phyloP scores from a whole-genome alignment of 805 yeast genomes.

The Scheffersomyces coipomensis region DNA sequence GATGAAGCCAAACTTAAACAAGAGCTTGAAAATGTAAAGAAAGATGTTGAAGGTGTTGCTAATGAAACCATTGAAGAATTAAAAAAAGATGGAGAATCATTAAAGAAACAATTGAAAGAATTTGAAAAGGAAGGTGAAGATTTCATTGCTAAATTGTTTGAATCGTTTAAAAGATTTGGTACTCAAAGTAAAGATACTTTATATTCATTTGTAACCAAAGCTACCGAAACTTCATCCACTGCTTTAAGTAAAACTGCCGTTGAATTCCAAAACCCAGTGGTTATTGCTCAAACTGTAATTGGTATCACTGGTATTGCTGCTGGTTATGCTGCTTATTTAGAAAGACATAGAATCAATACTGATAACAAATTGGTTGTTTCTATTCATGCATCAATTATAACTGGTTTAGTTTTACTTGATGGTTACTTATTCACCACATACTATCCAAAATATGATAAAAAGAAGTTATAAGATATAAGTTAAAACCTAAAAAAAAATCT shows the following conservation, averaged over 20 bases:
- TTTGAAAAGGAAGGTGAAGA: slow-evolving; percentile 21
- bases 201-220: slow-evolving; percentile 12
- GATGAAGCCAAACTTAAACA: too few species aligned
- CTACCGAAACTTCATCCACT: slow-evolving; percentile 10
- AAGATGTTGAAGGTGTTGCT: slow-evolving; percentile 15
- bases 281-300: slow-evolving; percentile 50
- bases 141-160: slow-evolving; percentile 19
- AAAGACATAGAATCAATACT: slow-evolving; percentile 47
- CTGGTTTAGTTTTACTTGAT: slow-evolving; percentile 56
- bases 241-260: slow-evolving; percentile 15
- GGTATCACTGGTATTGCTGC: slow-evolving; percentile 48
- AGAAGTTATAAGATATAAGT: too few species aligned
- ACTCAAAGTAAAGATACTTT: slow-evolving; percentile 8
- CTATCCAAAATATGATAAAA: slow-evolving; percentile 54
- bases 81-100: slow-evolving; percentile 5
- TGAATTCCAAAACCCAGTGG: slow-evolving; percentile 64
- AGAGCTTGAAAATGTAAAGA: slow-evolving; percentile 8
- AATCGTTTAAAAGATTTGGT: slow-evolving; percentile 13
- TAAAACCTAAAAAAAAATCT: too few species aligned
- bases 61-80: slow-evolving; percentile 15
- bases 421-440: slow-evolving; percentile 51
- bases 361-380: slow-evolving; percentile 46
- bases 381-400: slow-evolving; percentile 49
- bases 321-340: slow-evolving; percentile 48
- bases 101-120: slow-evolving; percentile 11